Evolutionary conservation across 2,329 filamentous ascomycete species (phyloP).

Genomic region (Epichloe hybrida): DNA sequence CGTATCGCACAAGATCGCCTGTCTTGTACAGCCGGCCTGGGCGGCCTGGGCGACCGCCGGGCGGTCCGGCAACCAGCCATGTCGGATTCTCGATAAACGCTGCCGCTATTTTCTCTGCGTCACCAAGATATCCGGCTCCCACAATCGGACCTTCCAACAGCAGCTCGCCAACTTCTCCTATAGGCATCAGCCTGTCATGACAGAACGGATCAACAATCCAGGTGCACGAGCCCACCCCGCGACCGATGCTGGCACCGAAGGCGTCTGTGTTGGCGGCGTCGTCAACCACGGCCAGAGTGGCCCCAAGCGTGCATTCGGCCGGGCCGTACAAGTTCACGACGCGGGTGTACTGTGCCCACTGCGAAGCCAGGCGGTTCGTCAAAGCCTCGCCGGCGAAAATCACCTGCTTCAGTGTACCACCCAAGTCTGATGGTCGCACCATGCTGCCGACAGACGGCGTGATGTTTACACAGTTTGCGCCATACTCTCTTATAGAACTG

Average conservation of each 20-base stretch:
- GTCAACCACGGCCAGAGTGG: not conserved
- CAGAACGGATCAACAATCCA: slow-evolving; percentile 15
- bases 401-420: slow-evolving; percentile 6
- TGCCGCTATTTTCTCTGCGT: slow-evolving; percentile 16
- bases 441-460: slow-evolving; percentile 11
- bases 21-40: slow-evolving; percentile 9
- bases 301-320: slow-evolving; percentile 8
- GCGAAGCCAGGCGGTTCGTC: slow-evolving; percentile 1
- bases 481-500: slow-evolving; percentile 4
- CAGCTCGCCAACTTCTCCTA: slow-evolving; percentile 21
- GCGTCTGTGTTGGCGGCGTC: not conserved
- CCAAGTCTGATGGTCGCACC: slow-evolving; percentile 2
- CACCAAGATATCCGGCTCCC: slow-evolving; percentile 34
- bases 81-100: slow-evolving; percentile 14
- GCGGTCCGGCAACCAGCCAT: slow-evolving; percentile 7
- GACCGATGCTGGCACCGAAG: not conserved
- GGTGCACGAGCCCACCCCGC: slow-evolving; percentile 2
- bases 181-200: slow-evolving; percentile 4
- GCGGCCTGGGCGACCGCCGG: slow-evolving; percentile 1
- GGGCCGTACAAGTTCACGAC: slow-evolving; percentile 13
- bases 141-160: slow-evolving; percentile 31
- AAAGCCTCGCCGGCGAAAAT: slow-evolving; percentile 9
- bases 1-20: slow-evolving; percentile 12
- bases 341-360: slow-evolving; percentile 5
- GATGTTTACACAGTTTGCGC: slow-evolving; percentile 8